Base-by-base conservation (phyloP, 768 basidiomycete genomes). In the Amanita exitialis region DNA sequence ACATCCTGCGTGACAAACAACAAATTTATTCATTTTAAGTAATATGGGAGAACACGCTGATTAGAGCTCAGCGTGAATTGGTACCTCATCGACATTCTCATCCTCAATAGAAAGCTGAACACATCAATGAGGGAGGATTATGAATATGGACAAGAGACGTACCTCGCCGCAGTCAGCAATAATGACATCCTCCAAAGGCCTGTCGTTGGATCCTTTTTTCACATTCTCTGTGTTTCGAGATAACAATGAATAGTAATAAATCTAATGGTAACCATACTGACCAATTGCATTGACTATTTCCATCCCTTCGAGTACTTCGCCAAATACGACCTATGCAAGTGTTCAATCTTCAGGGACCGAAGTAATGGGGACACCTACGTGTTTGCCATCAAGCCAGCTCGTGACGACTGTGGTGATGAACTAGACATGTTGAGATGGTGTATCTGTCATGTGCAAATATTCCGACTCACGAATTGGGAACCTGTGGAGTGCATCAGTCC, bases 101-200 rank as follows among this genome's bases (percentile, higher is more conserved):
- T 86, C 49, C 52, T 85, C 81, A 27, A 82, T 56, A 12, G 64
- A 66, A 21, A 87, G 68, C 83, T 84, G 51, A 39, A 2, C 18
- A 5, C 5, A 44, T 15, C 23, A 28, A 21, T 34, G 6, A 28
- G 42, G 53, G 49, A 30, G 49, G 50, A 25, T 46, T 49, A 52
- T 18, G 16, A 52, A 16, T 44, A 16, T n/a, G 21, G 12, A 41
- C 42, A 37, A 51, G 20, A 52, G 12, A 54, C 69, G 49, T 59
- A 94, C 91, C 81, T 97, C 94, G 69, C 95, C 95, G 51, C 81
- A 83, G 59, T 88, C 83, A 32, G 65, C 80, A 61, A 99, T 95
- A 59, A 80, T 64, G 56, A 98, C 80, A 53, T 91, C 83, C 55
- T 84, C 76, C 20, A 62, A 51, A 16, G 96, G 96, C 51, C 78